Evolutionary conservation across 2,329 filamentous ascomycete species (phyloP), one percentile per base, ranked within the genome.

Genomic region (Phoma herbarum): DNA sequence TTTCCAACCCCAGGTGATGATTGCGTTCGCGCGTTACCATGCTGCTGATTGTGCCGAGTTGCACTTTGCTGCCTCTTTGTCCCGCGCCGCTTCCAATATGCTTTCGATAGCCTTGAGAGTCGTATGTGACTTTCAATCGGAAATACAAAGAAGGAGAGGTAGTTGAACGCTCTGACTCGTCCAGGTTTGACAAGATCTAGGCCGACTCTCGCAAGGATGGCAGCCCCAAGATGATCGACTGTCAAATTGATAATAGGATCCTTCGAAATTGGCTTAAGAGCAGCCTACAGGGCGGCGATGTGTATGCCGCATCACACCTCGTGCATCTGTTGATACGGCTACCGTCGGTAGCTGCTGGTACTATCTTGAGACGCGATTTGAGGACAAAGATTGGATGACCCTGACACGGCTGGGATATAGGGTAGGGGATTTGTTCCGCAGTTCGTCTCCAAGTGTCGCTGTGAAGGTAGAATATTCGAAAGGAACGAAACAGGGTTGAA

Each of bases 101-200:
- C 25, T 52, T 46, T 16, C 33, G 26, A 39, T 57, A 52, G 18
- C 54, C 42, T 18, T 47, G 39, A 4, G 48, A 52, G 10, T 52
- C 48, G 43, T 48, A 47, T 18, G 48, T 26, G 7, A n/a, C 16
- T n/a, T 11, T 57, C 2, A 18, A 16, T 20, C 52, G 18, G 9
- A 12, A 20, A 61, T 3, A 67, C 64, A 9, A 69, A 12, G 14
- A 69, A 53, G 11, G 75, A 61, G 16, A 75, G 61, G 20, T 35
- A 54, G 22, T 65, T 61, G 2, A 58, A 60, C 8, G 39, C 50
- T 25, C 46, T 60, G 8, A 61, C 20, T 6, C 28, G 46, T 23
- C 52, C 60, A 8, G 52, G 56, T 8, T 20, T 51, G 9, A 59
- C 10, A 4, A 65, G 14, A 14, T 54, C 52, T 46, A 65, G 52